Evolutionary conservation across 768 basidiomycete species (phyloP).

Genomic region (Amanita muscaria): DNA sequence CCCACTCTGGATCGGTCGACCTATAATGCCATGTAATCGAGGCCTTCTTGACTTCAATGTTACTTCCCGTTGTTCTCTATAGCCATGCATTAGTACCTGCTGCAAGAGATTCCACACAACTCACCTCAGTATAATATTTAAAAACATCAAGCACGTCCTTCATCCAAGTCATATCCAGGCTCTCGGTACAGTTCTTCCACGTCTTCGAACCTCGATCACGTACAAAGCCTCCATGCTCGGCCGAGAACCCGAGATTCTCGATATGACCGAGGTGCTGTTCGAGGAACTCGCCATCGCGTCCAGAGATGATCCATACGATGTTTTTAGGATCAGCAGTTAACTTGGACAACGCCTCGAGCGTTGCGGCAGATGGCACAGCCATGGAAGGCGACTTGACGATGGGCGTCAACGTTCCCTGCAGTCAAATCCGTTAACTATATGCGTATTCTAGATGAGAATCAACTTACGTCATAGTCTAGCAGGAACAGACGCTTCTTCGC

Average conservation of each 20-base stretch:
- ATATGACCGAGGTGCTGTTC: conserved; percentile 88
- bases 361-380: conserved; percentile 69
- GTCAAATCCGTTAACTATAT: not conserved
- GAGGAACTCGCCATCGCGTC: conserved; percentile 88
- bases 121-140: conserved; percentile 87
- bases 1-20: conserved; percentile 90
- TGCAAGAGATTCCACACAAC: conserved; percentile 20
- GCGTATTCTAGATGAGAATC: not conserved
- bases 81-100: not conserved
- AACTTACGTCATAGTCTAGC: conserved; percentile 92
- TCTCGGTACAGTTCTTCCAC: conserved; percentile 89
- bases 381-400: conserved; percentile 92
- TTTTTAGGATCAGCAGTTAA: conserved; percentile 80
- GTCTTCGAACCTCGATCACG: conserved; percentile 52
- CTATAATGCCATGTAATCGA: conserved; percentile 98
- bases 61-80: conserved; percentile 86
- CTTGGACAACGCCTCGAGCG: conserved; percentile 63
- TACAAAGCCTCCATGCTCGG: conserved; percentile 94
- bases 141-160: conserved; percentile 92
- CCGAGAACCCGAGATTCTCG: conserved; percentile 76
- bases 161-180: conserved; percentile 97
- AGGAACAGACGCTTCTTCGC: conserved; percentile 84
- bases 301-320: conserved; percentile 94
- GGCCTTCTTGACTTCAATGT: conserved; percentile 95
- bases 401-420: conserved; percentile 93